Evolutionary conservation across 179 eudicot genomes (phyloP).

Genomic region (Vitellaria paradoxa): DNA sequence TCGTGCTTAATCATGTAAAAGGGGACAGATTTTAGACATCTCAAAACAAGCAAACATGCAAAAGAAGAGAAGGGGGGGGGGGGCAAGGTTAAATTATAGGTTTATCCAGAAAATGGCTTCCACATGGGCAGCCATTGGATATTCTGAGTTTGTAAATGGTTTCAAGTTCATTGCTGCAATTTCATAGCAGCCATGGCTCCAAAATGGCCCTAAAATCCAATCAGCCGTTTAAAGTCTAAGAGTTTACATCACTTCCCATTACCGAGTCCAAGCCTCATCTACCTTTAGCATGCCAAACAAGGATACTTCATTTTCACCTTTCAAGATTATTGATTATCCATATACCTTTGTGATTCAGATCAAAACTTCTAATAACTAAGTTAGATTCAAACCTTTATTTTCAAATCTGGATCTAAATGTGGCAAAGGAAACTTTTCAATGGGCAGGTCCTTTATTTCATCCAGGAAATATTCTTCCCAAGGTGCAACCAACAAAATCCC

Average conservation of each 20-base stretch:
- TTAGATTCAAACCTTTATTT: constrained; percentile 51
- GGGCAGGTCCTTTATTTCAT: constrained; percentile 69
- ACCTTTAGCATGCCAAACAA: neutral
- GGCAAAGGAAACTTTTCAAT: constrained; percentile 56
- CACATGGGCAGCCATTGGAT: too few relatives aligned
- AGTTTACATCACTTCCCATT: neutral
- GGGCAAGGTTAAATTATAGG: too few relatives aligned
- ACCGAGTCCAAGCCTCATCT: neutral
- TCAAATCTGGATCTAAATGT: constrained; percentile 39
- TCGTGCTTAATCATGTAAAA: too few relatives aligned
- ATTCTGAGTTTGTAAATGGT: too few relatives aligned
- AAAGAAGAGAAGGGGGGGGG: too few relatives aligned
- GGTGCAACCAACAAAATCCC: constrained; percentile 87
- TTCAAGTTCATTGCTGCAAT: too few relatives aligned
- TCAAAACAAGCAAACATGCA: neutral
- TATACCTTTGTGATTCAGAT: too few relatives aligned
- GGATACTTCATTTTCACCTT: neutral
- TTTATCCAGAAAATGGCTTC: too few relatives aligned
- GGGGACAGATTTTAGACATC: neutral
- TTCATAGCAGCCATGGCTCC: too few relatives aligned
- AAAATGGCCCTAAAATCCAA: neutral
- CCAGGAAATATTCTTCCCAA: constrained; percentile 86
- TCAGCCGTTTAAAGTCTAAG: neutral
- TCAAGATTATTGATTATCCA: neutral
- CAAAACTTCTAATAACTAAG: constrained; percentile 2